Conservation (phyloP, 1,284 basidiomycete species). For the Cronartium ribicola region DNA sequence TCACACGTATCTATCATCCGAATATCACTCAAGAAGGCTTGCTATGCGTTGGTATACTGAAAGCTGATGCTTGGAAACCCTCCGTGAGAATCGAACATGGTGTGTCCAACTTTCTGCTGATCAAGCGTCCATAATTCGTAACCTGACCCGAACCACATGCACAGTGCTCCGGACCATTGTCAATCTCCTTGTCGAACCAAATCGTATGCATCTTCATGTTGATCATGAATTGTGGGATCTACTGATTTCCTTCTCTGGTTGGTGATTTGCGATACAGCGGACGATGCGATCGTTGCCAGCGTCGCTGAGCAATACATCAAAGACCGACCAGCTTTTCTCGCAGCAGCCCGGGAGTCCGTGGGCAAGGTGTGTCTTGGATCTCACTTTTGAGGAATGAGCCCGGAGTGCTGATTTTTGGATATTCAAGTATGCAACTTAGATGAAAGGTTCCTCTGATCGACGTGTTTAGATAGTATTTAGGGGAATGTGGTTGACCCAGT, state of each 20-base stretch:
- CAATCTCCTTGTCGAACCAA: slow-evolving; percentile 32
- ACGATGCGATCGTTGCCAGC: slow-evolving; percentile 34
- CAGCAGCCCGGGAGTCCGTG: slow-evolving; percentile 19
- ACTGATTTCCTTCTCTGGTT: background rate
- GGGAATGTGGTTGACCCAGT: background rate
- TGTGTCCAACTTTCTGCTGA: slow-evolving; percentile 43
- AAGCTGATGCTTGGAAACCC: slow-evolving; percentile 52
- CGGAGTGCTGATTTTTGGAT: background rate
- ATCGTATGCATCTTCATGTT: slow-evolving; percentile 9
- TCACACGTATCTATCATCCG: slow-evolving; percentile 50
- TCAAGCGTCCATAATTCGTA: background rate
- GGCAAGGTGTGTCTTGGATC: slow-evolving; percentile 18
- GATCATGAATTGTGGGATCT: background rate
- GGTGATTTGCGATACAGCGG: slow-evolving; percentile 26
- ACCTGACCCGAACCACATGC: background rate
- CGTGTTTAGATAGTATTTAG: background rate
- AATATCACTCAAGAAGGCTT: slow-evolving; percentile 51
- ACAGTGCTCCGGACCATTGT: slow-evolving; percentile 32
- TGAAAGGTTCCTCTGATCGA: background rate
- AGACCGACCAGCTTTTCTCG: slow-evolving; percentile 10
- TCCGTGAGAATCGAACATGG: slow-evolving; percentile 50
- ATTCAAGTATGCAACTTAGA: background rate
- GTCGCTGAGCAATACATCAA: slow-evolving; percentile 33
- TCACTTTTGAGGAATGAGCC: background rate
- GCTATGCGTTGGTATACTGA: slow-evolving; percentile 50